Percentiles rank a stretch among this genome's conserved stretches.
phyloP scores from a whole-genome alignment of 1,284 basidiomycete species.

The Pseudozyma sp. region DNA sequence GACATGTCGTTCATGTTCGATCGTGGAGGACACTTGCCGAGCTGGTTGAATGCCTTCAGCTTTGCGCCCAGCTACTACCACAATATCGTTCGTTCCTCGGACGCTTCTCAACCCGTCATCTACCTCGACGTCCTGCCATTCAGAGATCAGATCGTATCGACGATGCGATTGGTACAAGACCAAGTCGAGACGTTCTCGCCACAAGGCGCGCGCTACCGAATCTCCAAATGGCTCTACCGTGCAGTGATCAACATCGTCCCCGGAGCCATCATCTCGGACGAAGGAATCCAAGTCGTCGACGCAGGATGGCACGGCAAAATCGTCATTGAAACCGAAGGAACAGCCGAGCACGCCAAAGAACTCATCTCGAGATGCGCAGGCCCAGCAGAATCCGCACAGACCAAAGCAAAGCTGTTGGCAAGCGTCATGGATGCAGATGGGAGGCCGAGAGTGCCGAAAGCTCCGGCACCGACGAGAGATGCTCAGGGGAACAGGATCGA shows the following conservation, averaged over 20 bases:
- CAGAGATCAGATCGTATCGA: conserved; percentile 64
- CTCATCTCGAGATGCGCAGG: conserved; percentile 58
- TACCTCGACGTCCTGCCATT: conserved; percentile 68
- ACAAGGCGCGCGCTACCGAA: conserved; percentile 67
- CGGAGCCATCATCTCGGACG: conserved; percentile 51
- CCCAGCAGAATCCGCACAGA: conserved; percentile 46
- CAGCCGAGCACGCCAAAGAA: conserved; percentile 63
- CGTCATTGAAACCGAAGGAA: conserved; percentile 65
- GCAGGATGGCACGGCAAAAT: conserved; percentile 57
- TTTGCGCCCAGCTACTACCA: conserved; percentile 70
- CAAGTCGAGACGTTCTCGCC: conserved; percentile 67
- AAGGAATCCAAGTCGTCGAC: conserved; percentile 52
- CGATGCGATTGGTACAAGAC: conserved; percentile 69
- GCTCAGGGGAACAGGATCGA: conserved; percentile 36
- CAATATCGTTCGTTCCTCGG: conserved; percentile 65
- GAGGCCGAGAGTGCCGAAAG: conserved; percentile 17
- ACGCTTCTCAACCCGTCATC: conserved; percentile 55
- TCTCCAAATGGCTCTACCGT: conserved; percentile 70
- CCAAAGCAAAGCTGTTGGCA: conserved; percentile 52
- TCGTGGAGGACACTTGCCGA: conserved; percentile 69
- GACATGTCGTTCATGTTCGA: conserved; percentile 68
- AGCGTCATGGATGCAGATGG: conserved; percentile 52
- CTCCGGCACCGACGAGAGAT: conserved; percentile 27
- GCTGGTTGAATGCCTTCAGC: conserved; percentile 68
- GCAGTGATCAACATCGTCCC: conserved; percentile 58